These are phyloP conservation scores for Arachis hypogaea DNA, from an alignment of 306 rosid species.

Conservation along the genomic window DNA sequence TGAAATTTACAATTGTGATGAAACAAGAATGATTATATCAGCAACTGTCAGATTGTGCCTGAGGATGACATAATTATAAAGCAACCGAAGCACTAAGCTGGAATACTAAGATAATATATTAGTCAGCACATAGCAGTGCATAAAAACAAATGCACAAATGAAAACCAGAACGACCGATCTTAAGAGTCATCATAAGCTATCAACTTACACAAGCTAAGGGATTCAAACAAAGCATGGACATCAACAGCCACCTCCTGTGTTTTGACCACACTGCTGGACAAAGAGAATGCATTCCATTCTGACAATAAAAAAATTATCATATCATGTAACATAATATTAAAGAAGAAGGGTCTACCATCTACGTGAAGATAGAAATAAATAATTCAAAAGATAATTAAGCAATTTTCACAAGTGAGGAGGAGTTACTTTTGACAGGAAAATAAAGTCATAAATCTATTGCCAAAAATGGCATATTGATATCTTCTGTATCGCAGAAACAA, in stretches of 20 bases:
- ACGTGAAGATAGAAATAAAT: neutral
- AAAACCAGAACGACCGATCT: constrained; percentile 19
- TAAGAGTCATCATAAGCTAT: constrained; percentile 34
- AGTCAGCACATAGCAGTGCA: constrained; percentile 12
- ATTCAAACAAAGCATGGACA: constrained; percentile 94
- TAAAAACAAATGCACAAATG: neutral
- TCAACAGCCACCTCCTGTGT: constrained; percentile 95
- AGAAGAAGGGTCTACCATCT: neutral
- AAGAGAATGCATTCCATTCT: constrained; percentile 96
- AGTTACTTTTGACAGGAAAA: neutral
- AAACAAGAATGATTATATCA: neutral
- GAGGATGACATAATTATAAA: constrained; percentile 3
- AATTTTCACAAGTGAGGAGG: neutral
- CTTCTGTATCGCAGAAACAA: neutral
- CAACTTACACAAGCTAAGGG: constrained; percentile 95
- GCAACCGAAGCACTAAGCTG: neutral
- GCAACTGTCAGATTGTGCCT: neutral
- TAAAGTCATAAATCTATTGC: neutral
- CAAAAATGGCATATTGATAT: neutral
- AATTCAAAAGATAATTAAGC: neutral
- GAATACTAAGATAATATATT: constrained; percentile 15
- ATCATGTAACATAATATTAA: neutral
- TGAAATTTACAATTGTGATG: neutral
- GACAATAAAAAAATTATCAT: constrained; percentile 39
- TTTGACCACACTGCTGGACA: constrained; percentile 99